Evolutionary conservation across 2,329 filamentous ascomycete species (phyloP), one percentile per base, ranked within the genome.

Genomic region (Fusarium sp.): DNA sequence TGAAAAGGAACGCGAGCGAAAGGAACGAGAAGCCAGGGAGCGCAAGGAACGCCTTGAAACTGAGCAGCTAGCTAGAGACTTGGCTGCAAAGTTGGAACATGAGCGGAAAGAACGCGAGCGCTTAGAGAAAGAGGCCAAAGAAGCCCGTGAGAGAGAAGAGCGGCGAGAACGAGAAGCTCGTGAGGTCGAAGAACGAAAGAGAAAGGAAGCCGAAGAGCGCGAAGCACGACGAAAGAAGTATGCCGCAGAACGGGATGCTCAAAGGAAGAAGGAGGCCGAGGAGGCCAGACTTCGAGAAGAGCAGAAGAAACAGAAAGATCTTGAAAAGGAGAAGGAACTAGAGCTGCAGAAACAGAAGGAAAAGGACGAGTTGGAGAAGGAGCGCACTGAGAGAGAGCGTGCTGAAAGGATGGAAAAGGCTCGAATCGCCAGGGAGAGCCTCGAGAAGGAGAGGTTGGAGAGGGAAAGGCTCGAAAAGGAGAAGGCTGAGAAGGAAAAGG

Each of bases 121-220:
- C 65, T 77, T 84, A 11, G 85, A 86, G 68, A 87, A 87, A 76
- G 86, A 84, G 79, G 78, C 79, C 27, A 80, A 76, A 63, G 83
- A 84, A 65, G 73, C 76, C 12, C 80, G 78, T 12, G 83, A 84
- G 50, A 78, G 79, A 80, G 75, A 82, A 78, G 64, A 85, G 58
- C 80, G 88, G 70, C 82, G 87, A 60, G 85, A 87, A 70, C 87
- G 86, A 76, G 84, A 73, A 79, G 71, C 59, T 33, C 71, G 64
- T 25, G 76, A 72, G 43, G 66, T 66, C 5, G 76, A 76, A 22
- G 75, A 75, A 38, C 69, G 65, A 27, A 80, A 81, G 74, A 84
- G 85, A 60, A 71, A 79, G 80, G 76, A 85, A 83, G 81, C 85
- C n/a, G 73, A 78, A 63, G 79, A 80, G 63, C 75, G 84, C 78